These are phyloP conservation scores for Neurospora hispaniola DNA, from an alignment of 495 filamentous ascomycete species.

Conservation along the genomic window DNA sequence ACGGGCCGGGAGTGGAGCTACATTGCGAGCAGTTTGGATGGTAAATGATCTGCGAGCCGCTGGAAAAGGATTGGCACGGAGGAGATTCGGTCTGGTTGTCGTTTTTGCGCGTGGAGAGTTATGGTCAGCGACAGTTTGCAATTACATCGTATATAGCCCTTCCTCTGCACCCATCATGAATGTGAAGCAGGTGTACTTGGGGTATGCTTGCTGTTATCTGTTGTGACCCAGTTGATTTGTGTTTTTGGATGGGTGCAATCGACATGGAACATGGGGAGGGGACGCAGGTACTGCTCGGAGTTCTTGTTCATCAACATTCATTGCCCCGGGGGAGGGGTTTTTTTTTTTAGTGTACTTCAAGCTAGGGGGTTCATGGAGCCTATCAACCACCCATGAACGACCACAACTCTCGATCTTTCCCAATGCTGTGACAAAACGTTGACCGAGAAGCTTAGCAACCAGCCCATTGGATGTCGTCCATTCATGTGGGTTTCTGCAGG, in stretches of 20 bases:
- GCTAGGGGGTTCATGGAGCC: background rate
- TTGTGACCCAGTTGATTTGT: background rate
- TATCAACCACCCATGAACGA: background rate
- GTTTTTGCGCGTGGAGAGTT: background rate
- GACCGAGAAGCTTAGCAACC: background rate
- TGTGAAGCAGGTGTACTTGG: background rate
- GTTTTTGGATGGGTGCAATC: background rate
- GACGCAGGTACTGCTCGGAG: background rate
- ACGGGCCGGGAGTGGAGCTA: slow-evolving; percentile 41
- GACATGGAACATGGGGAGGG: background rate
- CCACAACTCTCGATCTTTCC: background rate
- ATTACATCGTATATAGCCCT: background rate
- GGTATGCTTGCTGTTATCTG: background rate
- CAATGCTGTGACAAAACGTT: background rate
- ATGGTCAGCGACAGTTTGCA: background rate
- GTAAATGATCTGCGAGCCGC: slow-evolving; percentile 13
- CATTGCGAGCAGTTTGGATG: slow-evolving; percentile 48
- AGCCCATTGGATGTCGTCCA: background rate
- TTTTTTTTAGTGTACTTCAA: background rate
- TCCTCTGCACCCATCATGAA: background rate
- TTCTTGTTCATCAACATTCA: background rate
- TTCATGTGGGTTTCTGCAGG: background rate
- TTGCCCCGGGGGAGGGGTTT: background rate
- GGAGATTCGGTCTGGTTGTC: no score
- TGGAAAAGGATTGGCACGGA: background rate